Percentiles rank a stretch among this genome's conserved stretches.
These are phyloP conservation scores for Russula virescens DNA, from an alignment of 768 basidiomycete genomes.

Conservation along the genomic window DNA sequence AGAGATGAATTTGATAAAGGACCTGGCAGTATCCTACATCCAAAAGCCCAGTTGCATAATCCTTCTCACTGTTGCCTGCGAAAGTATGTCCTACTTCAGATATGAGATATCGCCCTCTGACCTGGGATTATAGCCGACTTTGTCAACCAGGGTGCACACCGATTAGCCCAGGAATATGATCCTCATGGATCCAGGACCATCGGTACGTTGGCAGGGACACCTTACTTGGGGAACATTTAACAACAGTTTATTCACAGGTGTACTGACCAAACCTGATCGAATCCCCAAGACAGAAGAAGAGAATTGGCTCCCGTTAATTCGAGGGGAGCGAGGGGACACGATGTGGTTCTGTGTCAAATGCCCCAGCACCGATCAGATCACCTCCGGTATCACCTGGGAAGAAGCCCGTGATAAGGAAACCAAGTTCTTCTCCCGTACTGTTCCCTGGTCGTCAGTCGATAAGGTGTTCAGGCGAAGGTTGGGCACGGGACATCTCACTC, in stretches of 20 bases:
- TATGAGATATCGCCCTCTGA: background rate
- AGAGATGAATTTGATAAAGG: slow-evolving; percentile 59
- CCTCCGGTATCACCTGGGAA: slow-evolving; percentile 49
- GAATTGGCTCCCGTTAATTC: slow-evolving; percentile 52
- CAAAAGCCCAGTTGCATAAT: slow-evolving; percentile 55
- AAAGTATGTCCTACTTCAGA: slow-evolving; percentile 41
- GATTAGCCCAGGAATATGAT: slow-evolving; percentile 54
- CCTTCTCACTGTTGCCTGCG: slow-evolving; percentile 55
- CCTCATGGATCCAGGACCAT: slow-evolving; percentile 62
- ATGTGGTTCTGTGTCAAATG: slow-evolving; percentile 50
- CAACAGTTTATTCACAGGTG: slow-evolving; percentile 6
- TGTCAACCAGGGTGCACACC: slow-evolving; percentile 71
- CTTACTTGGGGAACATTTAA: background rate
- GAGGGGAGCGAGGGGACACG: slow-evolving; percentile 45
- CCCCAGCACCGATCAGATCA: slow-evolving; percentile 44
- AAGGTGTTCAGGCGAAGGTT: slow-evolving; percentile 45
- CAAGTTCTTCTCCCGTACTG: slow-evolving; percentile 46
- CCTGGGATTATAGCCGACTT: slow-evolving; percentile 58
- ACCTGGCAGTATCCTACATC: slow-evolving; percentile 56
- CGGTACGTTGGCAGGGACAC: slow-evolving; percentile 37
- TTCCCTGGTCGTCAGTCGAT: slow-evolving; percentile 54
- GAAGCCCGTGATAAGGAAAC: slow-evolving; percentile 54
- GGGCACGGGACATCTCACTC: slow-evolving; percentile 51
- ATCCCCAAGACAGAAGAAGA: slow-evolving; percentile 41
- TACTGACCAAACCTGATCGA: slow-evolving; percentile 20